These are phyloP conservation scores for Spathaspora passalidarum DNA, from an alignment of 805 yeast genomes.

Conservation along the genomic window DNA sequence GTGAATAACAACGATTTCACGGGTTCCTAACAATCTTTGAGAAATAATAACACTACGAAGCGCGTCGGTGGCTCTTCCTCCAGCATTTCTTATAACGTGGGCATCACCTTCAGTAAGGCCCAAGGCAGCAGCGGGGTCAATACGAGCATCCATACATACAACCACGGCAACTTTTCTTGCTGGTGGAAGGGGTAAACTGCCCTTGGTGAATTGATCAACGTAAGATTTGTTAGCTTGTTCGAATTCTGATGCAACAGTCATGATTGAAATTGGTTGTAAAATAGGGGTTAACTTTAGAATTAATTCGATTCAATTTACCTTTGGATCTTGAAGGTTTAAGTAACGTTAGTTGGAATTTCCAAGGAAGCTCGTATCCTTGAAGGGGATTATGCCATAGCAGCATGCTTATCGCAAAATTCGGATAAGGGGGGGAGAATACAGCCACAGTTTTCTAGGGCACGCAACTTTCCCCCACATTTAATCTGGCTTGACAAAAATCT, in stretches of 20 bases:
- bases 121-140: conserved; percentile 34
- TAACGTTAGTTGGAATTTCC: background rate
- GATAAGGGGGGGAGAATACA: background rate
- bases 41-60: conserved; percentile 37
- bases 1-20: conserved; percentile 37
- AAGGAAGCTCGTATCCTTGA: background rate
- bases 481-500: background rate
- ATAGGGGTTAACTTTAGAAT: background rate
- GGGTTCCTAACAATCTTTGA: conserved; percentile 37
- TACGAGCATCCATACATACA: conserved; percentile 41
- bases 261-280: conserved; percentile 3
- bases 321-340: background rate
- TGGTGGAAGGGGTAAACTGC: conserved; percentile 37
- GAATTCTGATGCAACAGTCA: conserved; percentile 22
- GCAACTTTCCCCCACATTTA: background rate
- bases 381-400: background rate
- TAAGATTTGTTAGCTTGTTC: conserved; percentile 22
- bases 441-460: background rate
- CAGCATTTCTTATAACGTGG: conserved; percentile 44
- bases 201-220: conserved; percentile 22
- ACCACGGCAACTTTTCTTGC: conserved; percentile 31
- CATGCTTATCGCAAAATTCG: background rate
- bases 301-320: background rate
- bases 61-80: conserved; percentile 41
- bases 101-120: conserved; percentile 41